Evolutionary conservation across 768 basidiomycete genomes (phyloP), one percentile per base, ranked within the genome.

Genomic region (Naganishia vaughanmartiniae): DNA sequence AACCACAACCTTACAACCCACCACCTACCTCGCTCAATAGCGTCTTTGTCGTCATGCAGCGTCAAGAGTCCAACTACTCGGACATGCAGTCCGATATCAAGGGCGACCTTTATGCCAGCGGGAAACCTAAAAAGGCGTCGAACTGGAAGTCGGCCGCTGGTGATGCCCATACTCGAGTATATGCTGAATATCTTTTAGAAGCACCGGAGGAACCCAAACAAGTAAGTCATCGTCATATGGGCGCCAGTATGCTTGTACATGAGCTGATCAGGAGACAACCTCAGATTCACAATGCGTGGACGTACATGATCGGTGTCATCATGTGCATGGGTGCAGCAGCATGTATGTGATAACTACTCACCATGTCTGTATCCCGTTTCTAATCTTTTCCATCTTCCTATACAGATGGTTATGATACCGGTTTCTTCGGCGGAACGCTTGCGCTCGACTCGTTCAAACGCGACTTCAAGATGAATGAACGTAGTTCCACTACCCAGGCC

Each of bases 391-490:
- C 67, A 17, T 34, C 21, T 45, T 7, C 31, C 65, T 30, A 2
- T 42, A 42, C 31, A 63, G 58, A 66, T 69, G 70, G 70, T 11
- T 69, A 69, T 39, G 67, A 67, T 39, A 67, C 69, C 21, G 72
- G 72, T 51, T 65, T 73, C 54, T 69, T 69, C 42, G 72, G 72
- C 65, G 72, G 72, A 45, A 48, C 70, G 11, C 66, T 73, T n/a
- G 72, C 70, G 57, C 66, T 73, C n/a, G 70, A 70, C 54, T 58
- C 70, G 19, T 73, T 73, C 70, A 67, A 54, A 31, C 67, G 58
- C 26, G 69, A 71, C 33, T 73, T 73, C 48, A 54, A 39, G 5
- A 34, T 73, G 34, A 48, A 12, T 36, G 58, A 87, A 19, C 24
- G 42, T 11, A 28, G 36, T 26, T 34, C 48, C 39, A 53, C 30